Evolutionary conservation across 768 basidiomycete species (phyloP).

Genomic region (Rhizopogon vinicolor): DNA sequence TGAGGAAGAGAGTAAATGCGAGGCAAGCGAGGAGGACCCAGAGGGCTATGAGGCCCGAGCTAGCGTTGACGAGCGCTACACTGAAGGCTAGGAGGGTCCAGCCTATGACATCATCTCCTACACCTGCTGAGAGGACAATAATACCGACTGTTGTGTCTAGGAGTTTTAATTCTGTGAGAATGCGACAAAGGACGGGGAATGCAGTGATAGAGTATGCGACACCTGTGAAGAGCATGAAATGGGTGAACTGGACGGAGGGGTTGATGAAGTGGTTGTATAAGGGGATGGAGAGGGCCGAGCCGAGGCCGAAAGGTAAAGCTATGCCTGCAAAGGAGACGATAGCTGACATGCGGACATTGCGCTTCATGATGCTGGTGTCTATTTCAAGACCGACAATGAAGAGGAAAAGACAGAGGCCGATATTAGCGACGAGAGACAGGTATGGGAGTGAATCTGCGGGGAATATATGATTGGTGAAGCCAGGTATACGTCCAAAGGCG

Average conservation of each 20-base stretch:
- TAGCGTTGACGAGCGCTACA: slow-evolving; percentile 91
- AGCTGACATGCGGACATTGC: slow-evolving; percentile 63
- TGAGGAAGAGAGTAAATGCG: slow-evolving; percentile 74
- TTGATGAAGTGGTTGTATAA: slow-evolving; percentile 65
- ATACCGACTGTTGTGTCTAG: slow-evolving; percentile 91
- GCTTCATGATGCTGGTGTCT: slow-evolving; percentile 71
- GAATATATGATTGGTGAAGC: slow-evolving; percentile 85
- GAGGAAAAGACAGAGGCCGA: slow-evolving; percentile 84
- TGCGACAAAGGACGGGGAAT: slow-evolving; percentile 81
- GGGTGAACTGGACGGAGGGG: slow-evolving; percentile 61
- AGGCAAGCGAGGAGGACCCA: slow-evolving; percentile 80
- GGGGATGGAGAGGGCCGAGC: slow-evolving; percentile 67
- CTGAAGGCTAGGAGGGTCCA: slow-evolving; percentile 89
- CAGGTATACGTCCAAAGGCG: slow-evolving; percentile 76
- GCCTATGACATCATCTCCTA: slow-evolving; percentile 83
- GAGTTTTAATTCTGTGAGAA: slow-evolving; percentile 87
- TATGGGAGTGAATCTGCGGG: slow-evolving; percentile 67
- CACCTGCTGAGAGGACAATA: slow-evolving; percentile 88
- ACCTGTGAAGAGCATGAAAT: slow-evolving; percentile 94
- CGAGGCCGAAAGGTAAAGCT: slow-evolving; percentile 82
- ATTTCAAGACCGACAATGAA: slow-evolving; percentile 95
- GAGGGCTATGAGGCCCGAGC: slow-evolving; percentile 75
- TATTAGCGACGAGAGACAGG: slow-evolving; percentile 82
- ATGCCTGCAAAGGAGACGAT: slow-evolving; percentile 82
- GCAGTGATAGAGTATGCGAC: slow-evolving; percentile 89